Evolutionary conservation across 1,284 basidiomycete genomes (phyloP), one percentile per base, ranked within the genome.

Genomic region (Caloboletus inedulis): DNA sequence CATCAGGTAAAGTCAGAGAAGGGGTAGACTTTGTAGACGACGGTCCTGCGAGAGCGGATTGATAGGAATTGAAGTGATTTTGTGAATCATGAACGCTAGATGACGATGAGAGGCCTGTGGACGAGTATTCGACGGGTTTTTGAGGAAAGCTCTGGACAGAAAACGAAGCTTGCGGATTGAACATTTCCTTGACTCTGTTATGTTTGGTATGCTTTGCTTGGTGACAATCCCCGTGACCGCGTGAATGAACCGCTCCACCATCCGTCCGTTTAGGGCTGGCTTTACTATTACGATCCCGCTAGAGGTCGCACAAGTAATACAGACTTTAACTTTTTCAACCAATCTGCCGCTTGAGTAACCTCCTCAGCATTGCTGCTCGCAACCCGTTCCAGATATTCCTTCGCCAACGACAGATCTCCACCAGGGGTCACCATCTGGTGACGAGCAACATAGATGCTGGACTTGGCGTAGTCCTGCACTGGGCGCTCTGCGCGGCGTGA

Each of bases 381-480:
- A 27, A 94, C 82, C 43, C 74, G 77, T 52, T 89, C 82, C 43
- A 93, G 73, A 64, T 89, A 89, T 51, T 82, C 79, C 58, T 73
- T 76, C 13, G 87, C 86, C 41, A 87, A 72, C 27, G 68, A 60
- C 27, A 88, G 64, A 65, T 91, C 82, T 14, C 81, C 84, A 44
- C 81, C 76, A 35, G 80, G 73, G 52, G 77, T 78, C 41, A 76
- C 69, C 64, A 89, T 74, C 60, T 93, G 84, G 65, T 87, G 85
- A 54, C 89, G 84, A 8, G 92, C 91, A 29, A 94, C 85, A 58
- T 85, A 85, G 39, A 96, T 68, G 59, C 84, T 82, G n/a, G 88
- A 92, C 64, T 82, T 84, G 21, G 90, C 84, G 65, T 86, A 89
- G 59, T 91, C 88, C 55, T 80, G 78, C 23, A 88, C 75, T 1